A percentile compares a stretch with the other conserved stretches of the same genome.
phyloP scores from a whole-genome alignment of 2,329 filamentous ascomycete species.

The Exserohilum rostratum region DNA sequence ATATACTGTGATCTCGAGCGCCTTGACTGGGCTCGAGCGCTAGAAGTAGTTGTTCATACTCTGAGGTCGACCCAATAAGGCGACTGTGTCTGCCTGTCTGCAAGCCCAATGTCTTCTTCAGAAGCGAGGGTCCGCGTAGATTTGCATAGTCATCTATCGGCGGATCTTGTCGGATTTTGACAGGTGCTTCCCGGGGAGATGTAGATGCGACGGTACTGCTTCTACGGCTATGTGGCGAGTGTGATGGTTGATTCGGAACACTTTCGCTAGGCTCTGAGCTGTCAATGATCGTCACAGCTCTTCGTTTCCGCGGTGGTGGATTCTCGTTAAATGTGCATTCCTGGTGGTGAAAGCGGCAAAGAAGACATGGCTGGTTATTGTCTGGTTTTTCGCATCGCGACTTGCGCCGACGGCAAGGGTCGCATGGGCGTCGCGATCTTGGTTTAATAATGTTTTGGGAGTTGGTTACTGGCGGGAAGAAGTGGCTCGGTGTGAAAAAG shows the following conservation, averaged over 20 bases:
- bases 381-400: constrained; percentile 72
- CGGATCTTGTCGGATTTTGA: constrained; percentile 29
- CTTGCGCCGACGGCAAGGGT: constrained; percentile 69
- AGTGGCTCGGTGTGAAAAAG: constrained; percentile 20
- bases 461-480: constrained; percentile 10
- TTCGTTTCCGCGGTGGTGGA: constrained; percentile 72
- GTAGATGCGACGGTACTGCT: constrained; percentile 1
- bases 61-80: constrained; percentile 37
- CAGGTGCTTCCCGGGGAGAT: constrained; percentile 17
- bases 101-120: constrained; percentile 45
- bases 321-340: constrained; percentile 72
- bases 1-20: constrained; percentile 6
- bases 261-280: constrained; percentile 8
- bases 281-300: constrained; percentile 44
- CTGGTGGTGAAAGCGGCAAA: constrained; percentile 69
- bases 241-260: not conserved
- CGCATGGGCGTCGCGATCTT: constrained; percentile 61
- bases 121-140: constrained; percentile 40
- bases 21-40: constrained; percentile 22
- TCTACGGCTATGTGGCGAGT: not conserved
- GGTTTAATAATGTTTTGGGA: constrained; percentile 14
- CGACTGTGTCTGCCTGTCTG: constrained; percentile 41
- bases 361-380: constrained; percentile 66
- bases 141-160: constrained; percentile 43
- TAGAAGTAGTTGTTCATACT: constrained; percentile 37